Evolutionary conservation across 1,139 yeast genomes (phyloP), one percentile per base, ranked within the genome.

Genomic region (Hyphopichia fennica): DNA sequence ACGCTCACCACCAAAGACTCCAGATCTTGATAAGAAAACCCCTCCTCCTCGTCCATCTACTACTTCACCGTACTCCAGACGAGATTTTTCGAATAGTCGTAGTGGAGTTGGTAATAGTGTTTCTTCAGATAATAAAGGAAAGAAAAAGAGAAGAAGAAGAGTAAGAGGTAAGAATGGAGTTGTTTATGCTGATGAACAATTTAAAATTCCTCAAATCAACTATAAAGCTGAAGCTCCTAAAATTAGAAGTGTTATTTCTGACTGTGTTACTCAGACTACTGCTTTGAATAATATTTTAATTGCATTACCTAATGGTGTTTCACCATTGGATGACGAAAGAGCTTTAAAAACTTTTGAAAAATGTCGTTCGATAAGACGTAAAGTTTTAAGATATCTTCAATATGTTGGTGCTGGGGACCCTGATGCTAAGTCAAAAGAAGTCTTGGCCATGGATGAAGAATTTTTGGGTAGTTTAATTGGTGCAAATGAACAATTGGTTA

Each of bases 401-500:
- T 75, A 81, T 44, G 87, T 89, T 34, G 86, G 86, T 34, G 84
- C 75, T 1, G 79, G 79, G 3, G 67, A 67, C 38, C 58, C 60
- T 9, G 44, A 49, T 3, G 56, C 51, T 15, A 72, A 73, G 47
- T 49, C 58, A 5, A 46, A 52, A 2, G 72, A 60, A 42, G 61
- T 61, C 2, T 48, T 57, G 14, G 63, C 60, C 3, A 59, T 71
- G 63, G 78, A 82, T 43, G 97, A 90, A 50, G 96, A 88, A 57
- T 86, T 84, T 50, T 67, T 93, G 52, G 98, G 97, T 9, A 78
- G 91, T 40, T 73, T 93, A 51, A 80, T 93, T 46, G 85, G 81
- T 49, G 95, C 96, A 39, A 93, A 93, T 59, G 99, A 93, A 55
- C 91, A 86, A 56, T 75, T 93, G 48, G 95, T 93, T 10, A 70